Evolutionary conservation across 805 yeast genomes (phyloP).

Genomic region (Grigorovia yakushimaensis): DNA sequence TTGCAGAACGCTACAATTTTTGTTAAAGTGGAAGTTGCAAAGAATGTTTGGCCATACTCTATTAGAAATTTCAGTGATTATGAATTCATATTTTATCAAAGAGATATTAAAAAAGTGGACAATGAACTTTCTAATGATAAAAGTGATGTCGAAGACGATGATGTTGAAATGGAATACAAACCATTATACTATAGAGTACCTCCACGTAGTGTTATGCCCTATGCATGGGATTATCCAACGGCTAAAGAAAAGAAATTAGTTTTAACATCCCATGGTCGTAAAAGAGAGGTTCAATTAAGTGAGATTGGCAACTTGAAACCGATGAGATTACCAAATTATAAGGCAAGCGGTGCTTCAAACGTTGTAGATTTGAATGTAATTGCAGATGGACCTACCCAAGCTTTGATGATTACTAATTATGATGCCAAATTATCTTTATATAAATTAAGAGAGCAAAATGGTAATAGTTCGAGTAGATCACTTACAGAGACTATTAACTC

Average conservation of each 20-base stretch:
- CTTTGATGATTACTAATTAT: slow-evolving; percentile 73
- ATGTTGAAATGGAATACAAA: slow-evolving; percentile 48
- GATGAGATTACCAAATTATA: slow-evolving; percentile 54
- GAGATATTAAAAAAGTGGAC: slow-evolving; percentile 49
- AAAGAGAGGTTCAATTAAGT: slow-evolving; percentile 72
- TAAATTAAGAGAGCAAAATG: slow-evolving; percentile 32
- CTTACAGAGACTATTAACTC: background rate
- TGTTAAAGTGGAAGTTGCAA: slow-evolving; percentile 62
- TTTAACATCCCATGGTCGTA: slow-evolving; percentile 60
- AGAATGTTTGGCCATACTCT: slow-evolving; percentile 83
- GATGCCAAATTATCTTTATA: slow-evolving; percentile 72
- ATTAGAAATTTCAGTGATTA: slow-evolving; percentile 79
- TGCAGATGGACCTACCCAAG: slow-evolving; percentile 93
- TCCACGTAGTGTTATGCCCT: slow-evolving; percentile 90
- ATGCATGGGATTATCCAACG: slow-evolving; percentile 96
- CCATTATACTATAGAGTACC: slow-evolving; percentile 80
- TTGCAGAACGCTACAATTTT: slow-evolving; percentile 79
- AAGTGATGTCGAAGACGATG: slow-evolving; percentile 58
- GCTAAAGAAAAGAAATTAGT: slow-evolving; percentile 75
- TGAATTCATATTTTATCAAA: slow-evolving; percentile 81
- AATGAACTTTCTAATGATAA: slow-evolving; percentile 22
- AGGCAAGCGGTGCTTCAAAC: slow-evolving; percentile 30
- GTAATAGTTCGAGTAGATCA: slow-evolving; percentile 14
- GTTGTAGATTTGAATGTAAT: slow-evolving; percentile 84
- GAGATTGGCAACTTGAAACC: slow-evolving; percentile 91